These are phyloP conservation scores for Kickxella alabastrina DNA, from an alignment of 192 early-diverging fungal genomes.

Conservation along the genomic window DNA sequence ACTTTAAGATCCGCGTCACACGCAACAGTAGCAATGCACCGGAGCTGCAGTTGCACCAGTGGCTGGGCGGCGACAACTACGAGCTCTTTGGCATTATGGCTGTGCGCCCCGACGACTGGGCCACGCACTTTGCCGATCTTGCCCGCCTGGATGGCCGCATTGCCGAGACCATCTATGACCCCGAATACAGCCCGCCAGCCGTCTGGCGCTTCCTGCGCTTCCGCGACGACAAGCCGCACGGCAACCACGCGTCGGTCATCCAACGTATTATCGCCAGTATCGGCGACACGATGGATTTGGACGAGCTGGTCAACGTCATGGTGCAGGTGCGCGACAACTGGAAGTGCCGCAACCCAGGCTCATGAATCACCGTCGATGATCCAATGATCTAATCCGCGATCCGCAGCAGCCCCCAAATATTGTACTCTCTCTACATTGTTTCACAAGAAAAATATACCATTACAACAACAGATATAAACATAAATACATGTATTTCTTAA, in stretches of 20 bases:
- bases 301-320: conserved; percentile 12
- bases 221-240: conserved; percentile 74
- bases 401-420: too few relatives aligned
- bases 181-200: conserved; percentile 30
- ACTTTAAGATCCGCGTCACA: conserved; percentile 57
- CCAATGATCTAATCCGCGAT: too few relatives aligned
- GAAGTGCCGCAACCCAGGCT: too few relatives aligned
- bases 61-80: conserved; percentile 47
- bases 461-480: too few relatives aligned
- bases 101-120: conserved; percentile 58
- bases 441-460: too few relatives aligned
- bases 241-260: conserved; percentile 63
- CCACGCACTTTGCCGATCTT: conserved; percentile 20
- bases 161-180: conserved; percentile 62
- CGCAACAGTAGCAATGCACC: conserved; percentile 21
- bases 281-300: conserved; percentile 57
- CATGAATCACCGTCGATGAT: too few relatives aligned
- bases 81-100: conserved; percentile 52
- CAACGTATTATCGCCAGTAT: conserved; percentile 66
- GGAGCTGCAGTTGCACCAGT: conserved; percentile 51
- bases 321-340: conserved; percentile 9
- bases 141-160: conserved; percentile 54
- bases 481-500: too few relatives aligned
- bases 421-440: too few relatives aligned
- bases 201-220: conserved; percentile 73